Evolutionary conservation across 768 basidiomycete species (phyloP), one percentile per base, ranked within the genome.

Genomic region (Russula griseocarnosa): DNA sequence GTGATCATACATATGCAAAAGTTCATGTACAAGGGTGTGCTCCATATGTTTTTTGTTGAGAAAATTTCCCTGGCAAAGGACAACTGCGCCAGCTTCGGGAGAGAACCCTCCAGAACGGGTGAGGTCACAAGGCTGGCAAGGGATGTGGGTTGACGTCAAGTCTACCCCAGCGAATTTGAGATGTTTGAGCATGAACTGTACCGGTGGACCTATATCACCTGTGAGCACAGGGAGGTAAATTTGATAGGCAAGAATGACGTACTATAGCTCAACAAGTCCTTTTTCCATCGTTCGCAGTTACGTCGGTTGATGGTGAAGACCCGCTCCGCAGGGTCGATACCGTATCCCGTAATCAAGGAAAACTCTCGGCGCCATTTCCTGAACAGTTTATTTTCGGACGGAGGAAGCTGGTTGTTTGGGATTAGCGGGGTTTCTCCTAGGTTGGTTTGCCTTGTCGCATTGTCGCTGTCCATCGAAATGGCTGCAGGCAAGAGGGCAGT

Each of bases 1-100:
- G 66, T 96, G 91, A 74, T 99, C 97, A 73, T 91, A 98, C 82
- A 94, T 86, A 72, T 98, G 97, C 28, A 98, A 76, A 52, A 98
- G 83, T 73, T 99, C 97, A 71, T 99, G 97, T 24, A 90, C 82
- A 38, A 99, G 78, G 34, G 95, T 96, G 70, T 92, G 85, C 74
- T 98, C 94, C 89, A 95, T 88, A 69, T 97, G 94, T 40, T 81
- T 82, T 72, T 92, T 87, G 73, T 79, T 83, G 73, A 86, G 82
- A 70, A 94, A 89, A 54, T 87, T 82, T 51, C 93, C 90, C 65
- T 94, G 86, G 72, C 96, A 99, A 3, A 99, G 78, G 8, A 93
- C 75, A 28, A 98, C 84, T 3, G 87, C 88, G 18, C 91, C 90
- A 16, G 84, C 82, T 5, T 88, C 83, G 1, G 91, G 87, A 34